These are phyloP conservation scores for Theobroma cacao DNA, from an alignment of 345 rosid genomes.

Conservation along the genomic window DNA sequence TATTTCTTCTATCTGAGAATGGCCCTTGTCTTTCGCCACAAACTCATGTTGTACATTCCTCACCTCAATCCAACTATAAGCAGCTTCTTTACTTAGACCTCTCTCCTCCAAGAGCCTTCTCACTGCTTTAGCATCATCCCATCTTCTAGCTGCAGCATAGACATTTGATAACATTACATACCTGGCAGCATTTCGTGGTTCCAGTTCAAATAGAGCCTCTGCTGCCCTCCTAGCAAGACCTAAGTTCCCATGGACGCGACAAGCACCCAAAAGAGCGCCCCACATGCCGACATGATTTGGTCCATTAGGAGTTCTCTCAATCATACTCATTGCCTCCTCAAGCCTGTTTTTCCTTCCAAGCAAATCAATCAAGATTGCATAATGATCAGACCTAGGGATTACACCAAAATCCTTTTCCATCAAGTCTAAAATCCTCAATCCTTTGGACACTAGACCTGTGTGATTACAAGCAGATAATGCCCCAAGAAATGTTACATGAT, in stretches of 20 bases:
- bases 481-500: conserved; percentile 42
- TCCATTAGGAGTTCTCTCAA: conserved; percentile 26
- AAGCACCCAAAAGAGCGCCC: conserved; percentile 50
- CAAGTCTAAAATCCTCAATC: conserved; percentile 26
- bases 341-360: conserved; percentile 47
- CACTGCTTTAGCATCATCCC: conserved; percentile 37
- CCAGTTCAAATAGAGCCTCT: conserved; percentile 33
- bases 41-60: conserved; percentile 39
- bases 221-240: conserved; percentile 40
- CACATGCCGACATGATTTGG: conserved; percentile 34
- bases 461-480: conserved; percentile 41
- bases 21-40: conserved; percentile 33
- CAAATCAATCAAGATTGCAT: conserved; percentile 36
- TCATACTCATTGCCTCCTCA: conserved; percentile 35
- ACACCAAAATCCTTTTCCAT: conserved; percentile 36
- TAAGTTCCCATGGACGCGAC: conserved; percentile 34
- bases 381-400: conserved; percentile 33
- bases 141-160: conserved; percentile 39
- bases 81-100: conserved; percentile 37
- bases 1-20: conserved; percentile 26
- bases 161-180: conserved; percentile 45
- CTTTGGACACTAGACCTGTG: conserved; percentile 37
- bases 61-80: conserved; percentile 46
- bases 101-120: conserved; percentile 35
- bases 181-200: conserved; percentile 41